These are phyloP conservation scores for Metschnikowia continentalis DNA, from an alignment of 805 yeast species.

Conservation along the genomic window DNA sequence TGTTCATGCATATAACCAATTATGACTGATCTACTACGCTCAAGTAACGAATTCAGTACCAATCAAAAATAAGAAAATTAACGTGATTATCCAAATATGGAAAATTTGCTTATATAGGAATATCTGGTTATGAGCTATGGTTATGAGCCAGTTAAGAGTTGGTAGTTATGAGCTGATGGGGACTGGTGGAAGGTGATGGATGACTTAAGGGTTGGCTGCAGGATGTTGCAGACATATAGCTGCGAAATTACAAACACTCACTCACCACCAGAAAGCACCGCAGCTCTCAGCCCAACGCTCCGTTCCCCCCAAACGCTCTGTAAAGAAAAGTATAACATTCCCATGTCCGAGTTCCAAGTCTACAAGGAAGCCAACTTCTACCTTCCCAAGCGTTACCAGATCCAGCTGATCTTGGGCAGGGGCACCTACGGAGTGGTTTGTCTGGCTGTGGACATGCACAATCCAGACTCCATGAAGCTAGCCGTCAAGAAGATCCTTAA, in stretches of 20 bases:
- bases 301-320: no score
- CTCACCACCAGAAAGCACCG: not conserved
- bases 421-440: constrained; percentile 89
- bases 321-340: no score
- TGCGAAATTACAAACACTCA: constrained; percentile 2
- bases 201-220: not conserved
- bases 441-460: constrained; percentile 56
- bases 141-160: no score
- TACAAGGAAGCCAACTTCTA: constrained; percentile 43
- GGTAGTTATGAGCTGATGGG: no score
- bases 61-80: no score
- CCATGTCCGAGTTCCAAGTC: constrained; percentile 15
- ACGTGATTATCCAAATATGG: no score
- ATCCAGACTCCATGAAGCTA: constrained; percentile 31
- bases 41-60: no score
- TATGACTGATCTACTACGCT: no score
- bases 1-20: no score
- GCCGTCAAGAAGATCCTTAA: constrained; percentile 81
- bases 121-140: no score
- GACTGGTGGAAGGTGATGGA: not conserved
- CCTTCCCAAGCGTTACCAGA: constrained; percentile 56
- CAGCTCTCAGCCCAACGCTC: no score
- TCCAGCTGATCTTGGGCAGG: constrained; percentile 61
- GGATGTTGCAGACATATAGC: not conserved
- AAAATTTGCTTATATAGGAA: no score